Evolutionary conservation across 176 grass and related monocot genomes (phyloP), one percentile per base, ranked within the genome.

Genomic region (Phoenix roebelenii): DNA sequence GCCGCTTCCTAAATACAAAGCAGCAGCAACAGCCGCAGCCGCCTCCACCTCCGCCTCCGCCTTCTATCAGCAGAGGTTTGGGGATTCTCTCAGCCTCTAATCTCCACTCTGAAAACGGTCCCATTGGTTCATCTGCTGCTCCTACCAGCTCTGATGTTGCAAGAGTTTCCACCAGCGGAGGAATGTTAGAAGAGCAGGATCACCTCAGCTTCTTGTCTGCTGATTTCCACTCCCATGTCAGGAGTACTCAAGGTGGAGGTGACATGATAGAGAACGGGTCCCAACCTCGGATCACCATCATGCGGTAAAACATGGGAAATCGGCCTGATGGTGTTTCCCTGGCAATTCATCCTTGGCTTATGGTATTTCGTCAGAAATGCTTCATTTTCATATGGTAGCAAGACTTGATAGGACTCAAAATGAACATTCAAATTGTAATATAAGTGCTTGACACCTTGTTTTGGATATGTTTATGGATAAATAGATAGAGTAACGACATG

Each of bases 311-410:
- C 66, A 59, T 64, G 30, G 49, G 77, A 57, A 23, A 19, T 57
- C 20, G 4, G 51, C 22, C 23, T 26, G 73, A 51, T 58, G 52
- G 23, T 59, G 58, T 68, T 67, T 69, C 72, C 51, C 75, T 69
- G 94, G 94, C 94, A 93, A 99, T 72, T 93, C 88, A 99, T 99
- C 94, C 88, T 99, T 99, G 94, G 94, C 94, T 99, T 93, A 68
- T 76, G 70, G 25, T 44, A 10, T 44, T 44, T 44, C 10, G 0
- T 44, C 10, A 44, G 35, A 9, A 44, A 44, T 44, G 35, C 9
- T 68, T 55, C 5, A 22, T 20, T 55, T 9, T 55, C 7, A 2
- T 55, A 23, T 55, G 54, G 54, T 55, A 22, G 54, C n/a, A 55
- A 55, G n/a, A 55, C 54, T 55, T 55, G 7, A 44, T 44, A 44